Evolutionary conservation across 2,329 filamentous ascomycete species (phyloP).

Genomic region (Sporothrix dimorphospora): DNA sequence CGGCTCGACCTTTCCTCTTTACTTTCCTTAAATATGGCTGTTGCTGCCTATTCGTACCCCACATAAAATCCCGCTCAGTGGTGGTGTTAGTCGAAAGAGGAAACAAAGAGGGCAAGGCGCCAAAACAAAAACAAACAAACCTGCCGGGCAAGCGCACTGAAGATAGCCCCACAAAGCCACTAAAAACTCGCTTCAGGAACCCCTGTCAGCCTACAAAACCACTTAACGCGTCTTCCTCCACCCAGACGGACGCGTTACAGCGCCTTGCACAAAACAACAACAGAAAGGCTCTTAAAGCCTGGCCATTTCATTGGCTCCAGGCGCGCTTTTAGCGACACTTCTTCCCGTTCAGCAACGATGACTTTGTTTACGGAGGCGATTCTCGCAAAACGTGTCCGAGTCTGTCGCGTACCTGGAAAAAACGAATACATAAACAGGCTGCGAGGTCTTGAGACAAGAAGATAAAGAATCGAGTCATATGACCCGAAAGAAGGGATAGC

Average conservation of each 20-base stretch:
- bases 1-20: not conserved
- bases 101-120: constrained; percentile 15
- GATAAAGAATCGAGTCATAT: too few relatives aligned
- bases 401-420: not conserved
- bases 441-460: not conserved
- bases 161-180: not conserved
- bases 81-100: constrained; percentile 17
- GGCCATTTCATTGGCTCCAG: not conserved
- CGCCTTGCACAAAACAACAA: not conserved
- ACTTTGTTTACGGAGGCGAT: constrained; percentile 8
- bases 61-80: not conserved
- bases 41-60: constrained; percentile 23
- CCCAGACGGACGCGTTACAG: constrained; percentile 3
- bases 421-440: not conserved
- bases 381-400: not conserved
- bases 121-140: constrained; percentile 17
- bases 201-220: not conserved
- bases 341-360: not conserved
- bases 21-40: not conserved
- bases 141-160: constrained; percentile 1
- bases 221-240: constrained; percentile 17
- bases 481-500: too few relatives aligned
- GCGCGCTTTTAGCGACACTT: not conserved
- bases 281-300: not conserved
- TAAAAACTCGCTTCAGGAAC: not conserved